These are phyloP conservation scores for Phytophthora lateralis DNA, from an alignment of 352 stramenopile genomes.

Conservation along the genomic window DNA sequence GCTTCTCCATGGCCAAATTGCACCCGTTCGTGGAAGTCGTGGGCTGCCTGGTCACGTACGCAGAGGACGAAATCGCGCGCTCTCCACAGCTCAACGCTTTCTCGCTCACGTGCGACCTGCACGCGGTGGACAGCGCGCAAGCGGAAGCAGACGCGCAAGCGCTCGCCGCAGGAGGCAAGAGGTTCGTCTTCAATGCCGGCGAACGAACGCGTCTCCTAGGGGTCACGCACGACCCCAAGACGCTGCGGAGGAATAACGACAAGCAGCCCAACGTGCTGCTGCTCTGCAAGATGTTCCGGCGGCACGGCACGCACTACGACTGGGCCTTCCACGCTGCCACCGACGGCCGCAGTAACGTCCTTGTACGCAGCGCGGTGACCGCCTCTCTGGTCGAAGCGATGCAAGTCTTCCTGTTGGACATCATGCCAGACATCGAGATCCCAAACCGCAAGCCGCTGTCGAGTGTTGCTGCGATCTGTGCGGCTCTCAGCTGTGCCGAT, in stretches of 20 bases:
- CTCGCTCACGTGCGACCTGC: constrained; percentile 47
- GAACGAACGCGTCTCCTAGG: constrained; percentile 33
- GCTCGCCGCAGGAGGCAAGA: constrained; percentile 29
- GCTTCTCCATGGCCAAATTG: constrained; percentile 44
- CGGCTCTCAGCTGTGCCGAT: constrained; percentile 59
- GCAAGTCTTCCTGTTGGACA: constrained; percentile 66
- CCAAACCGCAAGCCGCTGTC: constrained; percentile 64
- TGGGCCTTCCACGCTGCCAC: constrained; percentile 49
- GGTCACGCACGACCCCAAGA: constrained; percentile 38
- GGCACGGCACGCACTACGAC: constrained; percentile 26
- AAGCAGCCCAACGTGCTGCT: constrained; percentile 50
- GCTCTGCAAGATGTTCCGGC: constrained; percentile 60
- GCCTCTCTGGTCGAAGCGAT: constrained; percentile 50
- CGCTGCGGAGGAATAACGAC: constrained; percentile 1
- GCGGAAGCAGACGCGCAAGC: constrained; percentile 33
- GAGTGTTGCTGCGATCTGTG: constrained; percentile 64
- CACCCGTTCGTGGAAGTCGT: constrained; percentile 58
- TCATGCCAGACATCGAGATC: constrained; percentile 77
- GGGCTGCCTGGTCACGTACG: constrained; percentile 49
- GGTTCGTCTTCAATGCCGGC: constrained; percentile 25
- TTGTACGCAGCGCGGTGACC: constrained; percentile 52
- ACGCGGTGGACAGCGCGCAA: constrained; percentile 28
- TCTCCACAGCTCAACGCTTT: constrained; percentile 51
- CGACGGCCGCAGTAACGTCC: constrained; percentile 27
- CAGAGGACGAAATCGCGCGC: constrained; percentile 56